Evolutionary conservation across 805 yeast genomes (phyloP), one percentile per base, ranked within the genome.

Genomic region (Candida ipomoeae): DNA sequence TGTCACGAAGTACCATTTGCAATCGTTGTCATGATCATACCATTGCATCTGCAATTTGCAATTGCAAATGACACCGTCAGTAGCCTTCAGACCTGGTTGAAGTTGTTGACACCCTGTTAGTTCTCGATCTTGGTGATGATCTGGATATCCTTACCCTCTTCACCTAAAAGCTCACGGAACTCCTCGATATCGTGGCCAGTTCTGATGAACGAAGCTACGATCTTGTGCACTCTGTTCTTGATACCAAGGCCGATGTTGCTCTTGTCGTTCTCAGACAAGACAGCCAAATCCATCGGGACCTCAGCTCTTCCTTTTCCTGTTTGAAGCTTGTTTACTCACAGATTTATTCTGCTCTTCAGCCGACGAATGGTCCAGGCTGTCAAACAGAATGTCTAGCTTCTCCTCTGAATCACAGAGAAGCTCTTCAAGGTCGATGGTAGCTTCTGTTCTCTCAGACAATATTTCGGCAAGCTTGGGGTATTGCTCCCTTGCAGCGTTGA

Each of bases 61-160:
- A 23, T 6, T 23, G 26, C 26, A 23, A 23, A 94, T 94, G 68
- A 94, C 97, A 81, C 97, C 99, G 71, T 94, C 99, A 57, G 99
- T 94, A 74, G 84, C 96, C 65, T 71, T 26, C 4, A 84, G 69
- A 94, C 92, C 56, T 89, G 97, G 74, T 94, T 98, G 70, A 94
- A 94, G 85, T 94, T 94, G 87, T 94, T 91, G 66, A 94, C 98
- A 82, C 99, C 99, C 78, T 94, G 99, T 80, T 92, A 97, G 82
- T 90, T 91, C 82, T 94, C 99, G 71, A 94, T 92, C 83, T 94
- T 94, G 71, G 89, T 85, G 65, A 94, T 91, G 78, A 94, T 90
- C 82, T 94, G 95, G 74, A 94, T 88, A 67, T 89, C 87, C 76
- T 84, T 85, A 71, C 99, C 98, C 48, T 89, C 96, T 77, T 90